phyloP scores from a whole-genome alignment of 2,329 filamentous ascomycete species.

The Phaeosphaeriaceae sp. region DNA sequence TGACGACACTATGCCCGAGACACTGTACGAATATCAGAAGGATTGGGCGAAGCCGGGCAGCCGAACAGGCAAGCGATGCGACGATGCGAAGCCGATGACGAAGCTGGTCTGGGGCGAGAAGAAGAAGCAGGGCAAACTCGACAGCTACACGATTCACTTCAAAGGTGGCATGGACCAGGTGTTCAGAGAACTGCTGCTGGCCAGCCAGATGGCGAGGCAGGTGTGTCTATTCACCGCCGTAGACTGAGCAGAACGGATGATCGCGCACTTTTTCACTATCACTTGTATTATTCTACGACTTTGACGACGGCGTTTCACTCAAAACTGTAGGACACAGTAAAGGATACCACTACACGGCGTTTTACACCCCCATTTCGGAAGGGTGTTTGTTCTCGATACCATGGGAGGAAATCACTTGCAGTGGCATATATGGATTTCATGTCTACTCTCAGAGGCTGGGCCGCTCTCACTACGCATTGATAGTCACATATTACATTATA shows the following conservation, averaged over 20 bases:
- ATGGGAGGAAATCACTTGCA: not conserved
- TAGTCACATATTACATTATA: conserved; percentile 3
- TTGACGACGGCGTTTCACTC: conserved; percentile 11
- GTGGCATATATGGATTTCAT: too few species aligned
- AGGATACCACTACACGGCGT: conserved; percentile 22
- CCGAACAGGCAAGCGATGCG: conserved; percentile 44
- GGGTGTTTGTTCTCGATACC: conserved; percentile 4
- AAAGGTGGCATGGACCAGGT: conserved; percentile 47
- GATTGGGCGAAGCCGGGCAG: conserved; percentile 46
- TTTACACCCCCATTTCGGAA: conserved; percentile 1
- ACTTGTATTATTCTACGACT: conserved; percentile 9
- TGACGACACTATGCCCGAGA: conserved; percentile 54
- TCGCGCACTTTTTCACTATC: conserved; percentile 2
- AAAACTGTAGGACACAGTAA: conserved; percentile 13
- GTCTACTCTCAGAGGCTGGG: not conserved
- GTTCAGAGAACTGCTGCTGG: conserved; percentile 44
- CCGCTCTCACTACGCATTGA: not conserved
- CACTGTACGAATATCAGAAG: conserved; percentile 43
- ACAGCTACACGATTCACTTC: conserved; percentile 48
- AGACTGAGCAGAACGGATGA: conserved; percentile 21
- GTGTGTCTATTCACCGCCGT: conserved; percentile 47
- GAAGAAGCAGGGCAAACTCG: conserved; percentile 45
- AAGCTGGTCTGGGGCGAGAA: conserved; percentile 48
- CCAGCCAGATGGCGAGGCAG: conserved; percentile 48
- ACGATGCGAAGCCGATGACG: conserved; percentile 36